Conservation (phyloP, 163 green algal genomes). For the Trebouxia gelatinosa region DNA sequence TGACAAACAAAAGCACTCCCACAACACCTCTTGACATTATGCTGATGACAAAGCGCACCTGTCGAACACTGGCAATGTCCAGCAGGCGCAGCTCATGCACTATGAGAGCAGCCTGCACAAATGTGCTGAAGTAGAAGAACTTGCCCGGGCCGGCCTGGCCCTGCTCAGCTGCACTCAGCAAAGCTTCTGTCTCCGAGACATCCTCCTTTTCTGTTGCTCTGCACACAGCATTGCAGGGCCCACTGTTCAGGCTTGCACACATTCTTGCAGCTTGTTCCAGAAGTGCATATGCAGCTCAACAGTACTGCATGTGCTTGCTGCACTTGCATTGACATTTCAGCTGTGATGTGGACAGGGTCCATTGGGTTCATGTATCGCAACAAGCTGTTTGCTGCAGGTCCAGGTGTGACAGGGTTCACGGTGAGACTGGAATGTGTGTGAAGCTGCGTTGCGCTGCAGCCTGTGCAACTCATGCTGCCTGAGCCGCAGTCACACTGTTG, state of each 20-base stretch:
- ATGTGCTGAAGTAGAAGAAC: conserved; percentile 31
- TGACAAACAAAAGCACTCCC: too few relatives aligned
- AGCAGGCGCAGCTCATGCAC: conserved; percentile 31
- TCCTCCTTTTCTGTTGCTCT: conserved; percentile 35
- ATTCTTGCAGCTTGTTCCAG: neutral
- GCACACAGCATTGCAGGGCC: neutral
- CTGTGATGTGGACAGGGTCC: neutral
- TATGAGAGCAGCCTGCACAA: conserved; percentile 30
- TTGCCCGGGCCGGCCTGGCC: conserved; percentile 1
- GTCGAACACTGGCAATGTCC: conserved; percentile 4
- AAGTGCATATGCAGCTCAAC: neutral
- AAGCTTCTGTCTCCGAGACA: conserved; percentile 14
- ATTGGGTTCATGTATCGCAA: neutral
- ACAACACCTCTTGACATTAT: too few relatives aligned
- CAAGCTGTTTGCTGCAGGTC: neutral
- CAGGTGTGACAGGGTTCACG: too few relatives aligned
- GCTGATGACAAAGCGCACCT: too few relatives aligned
- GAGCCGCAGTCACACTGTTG: neutral
- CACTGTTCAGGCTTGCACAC: neutral
- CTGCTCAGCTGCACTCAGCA: conserved; percentile 30
- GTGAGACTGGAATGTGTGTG: neutral
- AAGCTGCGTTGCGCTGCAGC: neutral
- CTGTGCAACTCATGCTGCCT: neutral
- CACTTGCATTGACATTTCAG: neutral
- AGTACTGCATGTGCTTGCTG: neutral